These are phyloP conservation scores for Cyathus striatus DNA, from an alignment of 768 basidiomycete species.

Conservation along the genomic window DNA sequence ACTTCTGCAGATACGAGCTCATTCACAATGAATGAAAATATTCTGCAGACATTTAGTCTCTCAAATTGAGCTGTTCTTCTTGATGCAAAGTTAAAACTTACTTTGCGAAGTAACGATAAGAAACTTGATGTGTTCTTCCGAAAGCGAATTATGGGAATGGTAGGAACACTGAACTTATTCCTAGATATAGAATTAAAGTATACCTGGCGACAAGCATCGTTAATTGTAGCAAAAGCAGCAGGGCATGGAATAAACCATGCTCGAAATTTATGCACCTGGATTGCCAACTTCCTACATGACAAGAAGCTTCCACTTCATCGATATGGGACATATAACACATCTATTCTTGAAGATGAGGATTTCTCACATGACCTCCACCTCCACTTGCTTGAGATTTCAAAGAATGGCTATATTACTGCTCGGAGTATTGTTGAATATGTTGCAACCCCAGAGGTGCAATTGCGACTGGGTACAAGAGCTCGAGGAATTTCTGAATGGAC, in stretches of 20 bases:
- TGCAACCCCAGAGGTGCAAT: constrained; percentile 12
- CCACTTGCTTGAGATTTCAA: constrained; percentile 18
- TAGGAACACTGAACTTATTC: constrained; percentile 25
- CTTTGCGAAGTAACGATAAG: constrained; percentile 17
- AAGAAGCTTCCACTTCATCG: constrained; percentile 18
- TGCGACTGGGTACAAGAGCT: constrained; percentile 7
- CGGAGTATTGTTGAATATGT: constrained; percentile 24
- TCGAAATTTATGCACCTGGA: constrained; percentile 21
- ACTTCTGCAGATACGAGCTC: constrained; percentile 6
- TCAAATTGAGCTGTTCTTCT: constrained; percentile 13
- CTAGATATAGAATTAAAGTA: constrained; percentile 21
- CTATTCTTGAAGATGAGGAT: constrained; percentile 26
- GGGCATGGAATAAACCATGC: constrained; percentile 20
- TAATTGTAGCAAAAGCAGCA: constrained; percentile 18
- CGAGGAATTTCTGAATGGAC: constrained; percentile 16
- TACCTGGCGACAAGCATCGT: constrained; percentile 26
- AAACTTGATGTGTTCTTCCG: constrained; percentile 23
- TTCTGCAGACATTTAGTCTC: constrained; percentile 9
- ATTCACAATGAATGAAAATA: constrained; percentile 4
- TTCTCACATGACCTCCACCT: constrained; percentile 17
- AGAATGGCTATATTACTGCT: constrained; percentile 17
- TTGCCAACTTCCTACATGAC: constrained; percentile 11
- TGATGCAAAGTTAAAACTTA: constrained; percentile 10
- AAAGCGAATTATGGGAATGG: constrained; percentile 21
- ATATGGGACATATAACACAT: constrained; percentile 12